Evolutionary conservation across 441 rosid genomes (phyloP).

Genomic region (Croton laevigatus): DNA sequence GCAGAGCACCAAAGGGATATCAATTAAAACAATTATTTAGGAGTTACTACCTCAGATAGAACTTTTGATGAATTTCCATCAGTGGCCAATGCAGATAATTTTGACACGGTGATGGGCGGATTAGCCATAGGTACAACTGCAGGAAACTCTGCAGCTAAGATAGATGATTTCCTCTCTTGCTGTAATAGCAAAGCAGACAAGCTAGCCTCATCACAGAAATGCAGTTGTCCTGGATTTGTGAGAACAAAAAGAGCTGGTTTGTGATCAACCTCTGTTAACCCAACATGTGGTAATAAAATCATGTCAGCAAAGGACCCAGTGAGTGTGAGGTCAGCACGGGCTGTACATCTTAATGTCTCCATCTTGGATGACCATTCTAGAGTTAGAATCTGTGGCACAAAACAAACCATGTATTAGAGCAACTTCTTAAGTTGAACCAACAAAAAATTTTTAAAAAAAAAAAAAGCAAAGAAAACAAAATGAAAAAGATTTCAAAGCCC

Average conservation of each 20-base stretch:
- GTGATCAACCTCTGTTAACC: constrained; percentile 31
- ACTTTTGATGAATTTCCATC: constrained; percentile 39
- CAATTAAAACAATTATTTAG: background rate
- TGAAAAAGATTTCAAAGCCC: background rate
- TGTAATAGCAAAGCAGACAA: constrained; percentile 42
- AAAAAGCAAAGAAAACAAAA: background rate
- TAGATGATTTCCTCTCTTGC: constrained; percentile 39
- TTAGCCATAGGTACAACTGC: constrained; percentile 41
- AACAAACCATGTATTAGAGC: constrained; percentile 14
- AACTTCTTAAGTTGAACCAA: background rate
- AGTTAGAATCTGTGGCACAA: constrained; percentile 41
- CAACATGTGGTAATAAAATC: constrained; percentile 44
- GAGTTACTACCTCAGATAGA: constrained; percentile 46
- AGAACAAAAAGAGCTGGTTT: constrained; percentile 45
- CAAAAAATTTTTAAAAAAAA: too few relatives aligned
- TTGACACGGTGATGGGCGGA: constrained; percentile 48
- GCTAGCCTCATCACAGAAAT: constrained; percentile 43
- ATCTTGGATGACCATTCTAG: constrained; percentile 57
- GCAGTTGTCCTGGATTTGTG: constrained; percentile 63
- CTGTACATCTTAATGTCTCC: constrained; percentile 41
- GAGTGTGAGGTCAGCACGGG: constrained; percentile 50
- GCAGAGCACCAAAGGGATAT: constrained; percentile 13
- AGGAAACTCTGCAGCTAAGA: constrained; percentile 40
- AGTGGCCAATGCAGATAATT: constrained; percentile 30
- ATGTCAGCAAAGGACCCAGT: constrained; percentile 58